Evolutionary conservation across 495 filamentous ascomycete species (phyloP).

Genomic region (Xylaria telfairii): DNA sequence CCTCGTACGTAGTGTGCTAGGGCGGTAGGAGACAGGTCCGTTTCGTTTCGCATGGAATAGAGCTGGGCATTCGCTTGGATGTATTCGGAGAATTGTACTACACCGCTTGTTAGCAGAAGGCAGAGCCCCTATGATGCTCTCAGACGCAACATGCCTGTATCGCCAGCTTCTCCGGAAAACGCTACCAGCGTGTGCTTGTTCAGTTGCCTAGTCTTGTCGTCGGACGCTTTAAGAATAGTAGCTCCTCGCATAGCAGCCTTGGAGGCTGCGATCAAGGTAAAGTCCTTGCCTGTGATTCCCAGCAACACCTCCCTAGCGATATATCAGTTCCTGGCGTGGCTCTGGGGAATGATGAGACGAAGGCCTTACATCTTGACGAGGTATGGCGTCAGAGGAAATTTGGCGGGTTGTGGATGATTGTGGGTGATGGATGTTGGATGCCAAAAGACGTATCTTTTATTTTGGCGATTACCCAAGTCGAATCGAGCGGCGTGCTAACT

Average conservation of each 20-base stretch:
- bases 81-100: slow-evolving; percentile 99
- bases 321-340: not conserved
- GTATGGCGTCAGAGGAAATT: slow-evolving; percentile 1
- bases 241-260: slow-evolving; percentile 97
- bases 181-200: slow-evolving; percentile 96
- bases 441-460: slow-evolving; percentile 11
- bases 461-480: not conserved
- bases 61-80: slow-evolving; percentile 98
- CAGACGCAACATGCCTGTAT: slow-evolving; percentile 71
- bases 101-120: slow-evolving; percentile 40
- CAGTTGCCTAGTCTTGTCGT: slow-evolving; percentile 92
- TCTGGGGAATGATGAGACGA: not conserved
- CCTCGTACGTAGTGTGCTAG: slow-evolving; percentile 90
- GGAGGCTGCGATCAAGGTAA: slow-evolving; percentile 94
- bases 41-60: slow-evolving; percentile 97
- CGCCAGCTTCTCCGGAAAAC: slow-evolving; percentile 94
- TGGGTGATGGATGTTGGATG: not conserved
- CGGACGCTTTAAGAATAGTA: slow-evolving; percentile 91
- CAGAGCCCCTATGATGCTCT: not conserved
- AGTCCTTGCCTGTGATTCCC: slow-evolving; percentile 98
- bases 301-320: slow-evolving; percentile 89
- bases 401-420: not conserved
- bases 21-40: slow-evolving; percentile 85
- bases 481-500: not conserved
- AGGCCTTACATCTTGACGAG: slow-evolving; percentile 42